Conservation (phyloP, 2,329 filamentous ascomycete genomes). For the Neofusicoccum umdonicola region DNA sequence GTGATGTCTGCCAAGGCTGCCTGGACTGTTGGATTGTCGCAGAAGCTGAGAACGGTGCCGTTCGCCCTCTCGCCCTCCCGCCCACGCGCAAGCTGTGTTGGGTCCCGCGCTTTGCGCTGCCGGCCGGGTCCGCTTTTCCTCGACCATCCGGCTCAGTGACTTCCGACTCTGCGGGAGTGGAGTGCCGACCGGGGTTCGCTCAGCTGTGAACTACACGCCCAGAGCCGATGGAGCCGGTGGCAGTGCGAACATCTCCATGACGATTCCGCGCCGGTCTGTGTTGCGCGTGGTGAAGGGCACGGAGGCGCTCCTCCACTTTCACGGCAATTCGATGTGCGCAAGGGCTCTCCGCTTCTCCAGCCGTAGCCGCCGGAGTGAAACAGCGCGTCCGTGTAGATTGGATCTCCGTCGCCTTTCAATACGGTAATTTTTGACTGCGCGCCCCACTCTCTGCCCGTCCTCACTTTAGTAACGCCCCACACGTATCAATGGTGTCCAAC, state of each 20-base stretch:
- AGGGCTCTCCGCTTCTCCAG: background rate
- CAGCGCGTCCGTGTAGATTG: background rate
- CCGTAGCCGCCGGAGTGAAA: background rate
- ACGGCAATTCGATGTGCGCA: conserved; percentile 4
- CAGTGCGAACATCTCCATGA: background rate
- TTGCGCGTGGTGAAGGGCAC: background rate
- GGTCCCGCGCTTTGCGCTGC: background rate
- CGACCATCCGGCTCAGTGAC: background rate
- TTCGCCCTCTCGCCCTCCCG: background rate
- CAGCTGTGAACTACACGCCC: background rate
- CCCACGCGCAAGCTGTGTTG: background rate
- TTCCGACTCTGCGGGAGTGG: background rate
- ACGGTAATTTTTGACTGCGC: background rate
- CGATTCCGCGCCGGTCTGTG: background rate
- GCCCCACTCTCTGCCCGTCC: background rate
- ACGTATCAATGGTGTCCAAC: too few relatives aligned
- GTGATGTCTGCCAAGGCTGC: background rate
- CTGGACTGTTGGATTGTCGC: background rate
- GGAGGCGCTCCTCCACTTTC: background rate
- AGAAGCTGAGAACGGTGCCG: background rate
- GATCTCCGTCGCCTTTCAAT: background rate
- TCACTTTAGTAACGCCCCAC: background rate
- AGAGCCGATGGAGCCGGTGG: background rate
- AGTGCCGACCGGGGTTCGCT: background rate
- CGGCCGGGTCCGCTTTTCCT: conserved; percentile 5